Base-by-base conservation (phyloP, 495 filamentous ascomycete species). In the Xylaria sp. region DNA sequence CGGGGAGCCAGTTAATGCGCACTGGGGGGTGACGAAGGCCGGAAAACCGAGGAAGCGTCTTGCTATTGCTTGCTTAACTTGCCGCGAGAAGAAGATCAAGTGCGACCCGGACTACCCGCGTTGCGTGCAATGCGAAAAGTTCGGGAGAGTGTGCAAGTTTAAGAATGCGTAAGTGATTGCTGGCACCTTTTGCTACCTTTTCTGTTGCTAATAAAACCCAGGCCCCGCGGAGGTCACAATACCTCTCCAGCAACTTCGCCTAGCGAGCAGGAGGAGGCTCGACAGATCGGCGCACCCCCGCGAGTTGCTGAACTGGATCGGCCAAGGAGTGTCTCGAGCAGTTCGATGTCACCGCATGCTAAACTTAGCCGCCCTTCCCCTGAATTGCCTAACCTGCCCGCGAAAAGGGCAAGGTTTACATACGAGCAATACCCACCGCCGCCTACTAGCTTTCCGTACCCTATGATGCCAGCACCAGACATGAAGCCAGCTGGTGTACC, bases 51-150 rank as follows among this genome's bases (percentile, higher is more conserved):
- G 94, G 72, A 97, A 97, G 80, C 86, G 94, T 57, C 84, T 97
- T 68, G 93, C 93, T 40, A 93, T 96, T 72, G 94, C 94, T 19
- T 97, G 94, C 76, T 85, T 95, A 62, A 95, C 93, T 12, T 97
- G 94, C 78, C 89, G 94, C 37, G 93, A 97, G 80, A 97, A 97
- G 88, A 97, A 97, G 85, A 96, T 97, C 83, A 97, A 96, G 79
- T 97, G 94, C 74, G 94, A 97, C 70, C 94, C 93, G 8, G 94
- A 93, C 72, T 89, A 90, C 68, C 92, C 92, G 40, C 91, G 92
- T 69, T 97, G 94, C 75, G 88, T 93, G 67, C 94, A 97, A 77
- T 97, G 94, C 78, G 92, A 95, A 76, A 97, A 97, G 80, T 93
- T 93, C 73, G 92, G 93, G 24, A 86, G 92, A 59, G 86, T 90